Evolutionary conservation across 2,329 filamentous ascomycete genomes (phyloP).

Genomic region (Fusarium succisae): DNA sequence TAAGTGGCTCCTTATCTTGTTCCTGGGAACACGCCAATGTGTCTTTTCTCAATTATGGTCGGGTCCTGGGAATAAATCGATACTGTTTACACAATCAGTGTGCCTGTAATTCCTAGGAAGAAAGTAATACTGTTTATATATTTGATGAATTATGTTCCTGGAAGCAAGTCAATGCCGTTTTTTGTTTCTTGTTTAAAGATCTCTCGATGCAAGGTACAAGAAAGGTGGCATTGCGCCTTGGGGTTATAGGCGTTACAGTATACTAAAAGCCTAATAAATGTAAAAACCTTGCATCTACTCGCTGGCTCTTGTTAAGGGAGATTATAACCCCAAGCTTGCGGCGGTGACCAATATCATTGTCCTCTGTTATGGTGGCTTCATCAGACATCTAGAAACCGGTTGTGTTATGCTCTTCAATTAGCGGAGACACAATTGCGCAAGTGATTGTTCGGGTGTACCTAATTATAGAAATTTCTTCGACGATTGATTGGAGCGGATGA

Average conservation of each 20-base stretch:
- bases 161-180: not conserved
- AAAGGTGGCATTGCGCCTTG: not conserved
- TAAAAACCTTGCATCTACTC: not conserved
- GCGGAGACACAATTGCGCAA: no score
- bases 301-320: not conserved
- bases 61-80: no score
- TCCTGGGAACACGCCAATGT: no score
- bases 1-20: no score
- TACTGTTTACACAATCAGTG: not conserved
- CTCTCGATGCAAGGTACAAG: not conserved
- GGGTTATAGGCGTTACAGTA: not conserved
- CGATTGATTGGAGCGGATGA: not conserved
- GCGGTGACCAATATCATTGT: not conserved
- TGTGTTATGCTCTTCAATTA: not conserved
- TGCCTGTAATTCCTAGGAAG: not conserved
- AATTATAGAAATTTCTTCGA: not conserved
- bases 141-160: not conserved
- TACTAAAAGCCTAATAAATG: no score
- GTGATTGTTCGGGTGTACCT: not conserved
- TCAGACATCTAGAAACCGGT: not conserved
- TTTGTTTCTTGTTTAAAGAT: not conserved
- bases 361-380: not conserved
- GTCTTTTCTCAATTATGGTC: no score
- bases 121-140: not conserved
- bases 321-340: not conserved